Evolutionary conservation across 441 rosid species (phyloP).

Genomic region (Raphanus hybrid): DNA sequence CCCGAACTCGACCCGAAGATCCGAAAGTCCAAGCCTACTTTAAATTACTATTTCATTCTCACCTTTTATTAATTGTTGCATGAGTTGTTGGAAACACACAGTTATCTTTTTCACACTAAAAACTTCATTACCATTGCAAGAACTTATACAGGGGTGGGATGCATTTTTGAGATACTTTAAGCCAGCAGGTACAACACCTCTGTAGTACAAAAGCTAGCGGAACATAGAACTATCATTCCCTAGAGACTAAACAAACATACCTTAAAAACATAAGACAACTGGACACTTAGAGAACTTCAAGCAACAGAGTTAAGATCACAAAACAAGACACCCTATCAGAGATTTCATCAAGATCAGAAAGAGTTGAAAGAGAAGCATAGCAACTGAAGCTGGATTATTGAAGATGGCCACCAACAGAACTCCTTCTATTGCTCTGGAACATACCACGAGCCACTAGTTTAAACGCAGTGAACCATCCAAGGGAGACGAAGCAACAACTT

Average conservation of each 20-base stretch:
- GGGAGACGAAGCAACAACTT: background rate
- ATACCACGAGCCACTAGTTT: background rate
- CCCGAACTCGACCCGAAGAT: too few relatives aligned
- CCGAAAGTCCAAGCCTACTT: too few relatives aligned
- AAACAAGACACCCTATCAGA: background rate
- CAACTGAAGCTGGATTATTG: background rate
- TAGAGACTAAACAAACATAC: too few relatives aligned
- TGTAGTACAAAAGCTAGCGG: too few relatives aligned
- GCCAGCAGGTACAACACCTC: too few relatives aligned
- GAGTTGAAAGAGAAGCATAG: background rate
- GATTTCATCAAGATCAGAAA: background rate
- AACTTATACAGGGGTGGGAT: too few relatives aligned
- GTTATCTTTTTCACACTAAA: too few relatives aligned
- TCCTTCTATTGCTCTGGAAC: background rate
- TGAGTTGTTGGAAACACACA: background rate
- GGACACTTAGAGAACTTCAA: too few relatives aligned
- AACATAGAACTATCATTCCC: too few relatives aligned
- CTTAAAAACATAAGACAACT: too few relatives aligned
- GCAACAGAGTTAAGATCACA: background rate
- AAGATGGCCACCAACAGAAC: background rate
- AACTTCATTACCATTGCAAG: too few relatives aligned
- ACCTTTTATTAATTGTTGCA: background rate
- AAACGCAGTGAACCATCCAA: background rate
- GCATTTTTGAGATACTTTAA: too few relatives aligned
- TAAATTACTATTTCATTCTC: background rate